Evolutionary conservation across 495 filamentous ascomycete genomes (phyloP), one percentile per base, ranked within the genome.

Genomic region (Elasticomyces elasticus): DNA sequence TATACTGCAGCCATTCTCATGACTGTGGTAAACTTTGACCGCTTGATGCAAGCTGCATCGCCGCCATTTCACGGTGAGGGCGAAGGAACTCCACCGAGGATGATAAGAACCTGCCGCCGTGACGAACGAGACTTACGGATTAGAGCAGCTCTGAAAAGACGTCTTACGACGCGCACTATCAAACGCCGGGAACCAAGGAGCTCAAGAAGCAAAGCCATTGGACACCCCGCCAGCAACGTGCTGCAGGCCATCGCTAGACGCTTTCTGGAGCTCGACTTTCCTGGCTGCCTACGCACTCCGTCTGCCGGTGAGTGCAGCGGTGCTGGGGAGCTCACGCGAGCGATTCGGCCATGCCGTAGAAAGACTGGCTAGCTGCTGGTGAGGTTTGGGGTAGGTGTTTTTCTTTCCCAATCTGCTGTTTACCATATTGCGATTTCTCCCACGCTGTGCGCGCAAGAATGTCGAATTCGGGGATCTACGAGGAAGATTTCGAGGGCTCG

Each of bases 391-490:
- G 30, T 33, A 17, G 19, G 13, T 15, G 35, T 5, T 15, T 40
- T 5, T 40, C 2, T 13, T 40, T 15, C 35, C 3, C 13, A 4
- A 40, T 15, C 35, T 40, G n/a, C n/a, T n/a, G n/a, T n/a, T n/a
- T n/a, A n/a, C n/a, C n/a, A n/a, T n/a, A n/a, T n/a, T n/a, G n/a
- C n/a, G n/a, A n/a, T n/a, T 40, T 3, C 35, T 12, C 35, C 13
- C 13, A 40, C 35, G 5, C 2, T 40, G 5, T 15, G 35, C 19
- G n/a, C 5, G 35, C 35, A 3, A 31, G 19, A 31, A 52, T 52
- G 50, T 25, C 50, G 13, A 24, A 20, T 38, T 52, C 50, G 15
- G 50, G 50, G 10, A 43, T 52, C 10, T 52, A 42, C 24, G 50
- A 52, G 17, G 33, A 41, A 4, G 50, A 52, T 2, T 37, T 28